Base-by-base conservation (phyloP, 2,329 filamentous ascomycete genomes). In the Beauveria asiatica region DNA sequence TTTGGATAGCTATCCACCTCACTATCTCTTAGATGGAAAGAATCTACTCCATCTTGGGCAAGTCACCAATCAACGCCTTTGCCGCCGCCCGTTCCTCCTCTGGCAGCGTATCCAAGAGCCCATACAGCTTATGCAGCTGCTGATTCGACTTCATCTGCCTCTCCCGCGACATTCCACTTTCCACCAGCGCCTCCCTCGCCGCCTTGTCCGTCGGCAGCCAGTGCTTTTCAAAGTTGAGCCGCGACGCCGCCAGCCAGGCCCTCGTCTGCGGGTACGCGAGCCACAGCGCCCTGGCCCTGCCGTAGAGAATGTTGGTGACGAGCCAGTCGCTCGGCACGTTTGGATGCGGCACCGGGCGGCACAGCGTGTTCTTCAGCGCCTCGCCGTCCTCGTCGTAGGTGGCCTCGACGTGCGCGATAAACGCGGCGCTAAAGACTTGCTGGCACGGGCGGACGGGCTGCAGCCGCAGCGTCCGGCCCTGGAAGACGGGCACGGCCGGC, bases 361-460 rank as follows among this genome's bases (percentile, higher is more conserved):
- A 53, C 10, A 53, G 37, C 21, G n/a, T 9, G 13, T 53, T 53
- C 51, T 53, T 53, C 13, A 42, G 37, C 21, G 37, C 37, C 4
- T 53, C 51, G 3, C 4, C 37, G 16, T 2, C 16, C 17, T 42
- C 30, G 37, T 53, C 37, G 37, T 53, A 42, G 8, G 37, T 17
- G 23, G 16, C 19, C 51, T 60, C 57, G 39, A 60, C 17, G 57
- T 53, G 52, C 19, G 57, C 57, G 42, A 60, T 60, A 5, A 60
- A 53, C 7, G 57, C 57, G 23, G 48, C 57, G 41, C 57, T 60
- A 39, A 60, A 46, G 21, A 33, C 49, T 21, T 51, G 49, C 57
- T 53, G 41, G 33, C 41, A 51, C 3, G 57, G 52, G 10, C 57
- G 57, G 11, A 60, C 39, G n/a, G 52, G 49, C 49, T 60, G 57